A percentile compares a stretch with the other conserved stretches of the same genome.
Conservation (phyloP, 345 rosid species). For the Erucastrum elatum region DNA sequence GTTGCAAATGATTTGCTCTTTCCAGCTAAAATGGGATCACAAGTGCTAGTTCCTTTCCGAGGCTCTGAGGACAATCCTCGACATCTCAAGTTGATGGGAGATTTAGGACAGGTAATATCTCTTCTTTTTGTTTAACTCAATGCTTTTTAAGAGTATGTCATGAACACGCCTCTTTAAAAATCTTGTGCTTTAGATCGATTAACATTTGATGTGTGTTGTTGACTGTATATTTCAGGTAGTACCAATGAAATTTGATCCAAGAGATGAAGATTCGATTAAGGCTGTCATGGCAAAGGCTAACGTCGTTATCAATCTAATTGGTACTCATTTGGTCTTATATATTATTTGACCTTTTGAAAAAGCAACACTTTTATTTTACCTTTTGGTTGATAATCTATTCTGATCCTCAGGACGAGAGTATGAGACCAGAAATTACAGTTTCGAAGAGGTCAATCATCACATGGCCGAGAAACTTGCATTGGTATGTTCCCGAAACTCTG, state of each 20-base stretch:
- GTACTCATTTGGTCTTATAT: conserved; percentile 41
- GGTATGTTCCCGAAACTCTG: conserved; percentile 46
- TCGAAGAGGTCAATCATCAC: conserved; percentile 84
- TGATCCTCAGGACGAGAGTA: conserved; percentile 73
- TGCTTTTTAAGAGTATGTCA: not conserved
- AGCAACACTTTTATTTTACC: not conserved
- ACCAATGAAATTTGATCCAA: conserved; percentile 86
- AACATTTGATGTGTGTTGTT: not conserved
- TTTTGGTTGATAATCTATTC: conserved; percentile 11
- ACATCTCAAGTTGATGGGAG: conserved; percentile 99
- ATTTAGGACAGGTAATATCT: conserved; percentile 82
- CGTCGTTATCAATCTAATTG: conserved; percentile 93
- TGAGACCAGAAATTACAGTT: conserved; percentile 93
- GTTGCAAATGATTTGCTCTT: not conserved
- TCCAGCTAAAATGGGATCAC: conserved; percentile 95
- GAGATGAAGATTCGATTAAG: conserved; percentile 90
- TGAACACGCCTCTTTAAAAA: not conserved
- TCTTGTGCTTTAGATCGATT: not conserved
- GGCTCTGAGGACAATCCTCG: conserved; percentile 90
- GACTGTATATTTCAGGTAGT: conserved; percentile 63
- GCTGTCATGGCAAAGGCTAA: conserved; percentile 99
- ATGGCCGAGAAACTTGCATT: conserved; percentile 82
- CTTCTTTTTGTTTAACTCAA: not conserved
- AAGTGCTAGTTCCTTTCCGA: conserved; percentile 93
- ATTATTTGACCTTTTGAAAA: not conserved